Base-by-base conservation (phyloP, 768 basidiomycete species). In the Coprinellus aureogranulatus region DNA sequence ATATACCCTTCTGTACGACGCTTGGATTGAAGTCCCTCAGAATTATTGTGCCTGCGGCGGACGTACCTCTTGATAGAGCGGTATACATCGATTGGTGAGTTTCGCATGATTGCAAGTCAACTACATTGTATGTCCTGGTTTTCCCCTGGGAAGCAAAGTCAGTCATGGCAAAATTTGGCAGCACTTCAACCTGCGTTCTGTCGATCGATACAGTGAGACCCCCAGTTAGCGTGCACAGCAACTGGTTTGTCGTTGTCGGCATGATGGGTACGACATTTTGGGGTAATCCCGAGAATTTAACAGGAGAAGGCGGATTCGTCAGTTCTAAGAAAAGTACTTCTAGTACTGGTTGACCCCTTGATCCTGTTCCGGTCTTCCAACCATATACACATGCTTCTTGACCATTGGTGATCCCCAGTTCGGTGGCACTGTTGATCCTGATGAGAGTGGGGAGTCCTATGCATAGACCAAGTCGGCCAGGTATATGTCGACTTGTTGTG, bases 361-460 rank as follows among this genome's bases (percentile, higher is more conserved):
- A 4, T 6, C 28, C n/a, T 30, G 28, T 25, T 4, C n/a, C n/a
- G 16, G 60, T 39, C 2, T 67, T 41, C 72, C 73, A 75, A 3
- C 64, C 69, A 34, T 57, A 57, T 0, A 75, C 63, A 16, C 26
- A 39, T 0, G 45, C 73, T 55, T 75, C 71, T 51, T 72, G 70
- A 1, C 73, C 71, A 41, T 72, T 72, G 5, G 71, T 75, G 0
- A 74, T 70, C 53, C 71, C 71, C 0, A 73, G 48, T 25, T 74
- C 71, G 12, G 69, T 75, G 0, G 70, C 72, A 16, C 62, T 52
- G 59, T 74, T 75, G 40, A 66, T 48, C 1, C 66, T 51, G 0
- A 76, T 65, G 59, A 76, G 68, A 1, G 75, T 61, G 25, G 72
- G 74, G 56, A 75, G 55, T 2, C 73, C 73, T 31, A 63, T 40